phyloP scores from a whole-genome alignment of 2,329 filamentous ascomycete species.

The Monosporascus ibericus region DNA sequence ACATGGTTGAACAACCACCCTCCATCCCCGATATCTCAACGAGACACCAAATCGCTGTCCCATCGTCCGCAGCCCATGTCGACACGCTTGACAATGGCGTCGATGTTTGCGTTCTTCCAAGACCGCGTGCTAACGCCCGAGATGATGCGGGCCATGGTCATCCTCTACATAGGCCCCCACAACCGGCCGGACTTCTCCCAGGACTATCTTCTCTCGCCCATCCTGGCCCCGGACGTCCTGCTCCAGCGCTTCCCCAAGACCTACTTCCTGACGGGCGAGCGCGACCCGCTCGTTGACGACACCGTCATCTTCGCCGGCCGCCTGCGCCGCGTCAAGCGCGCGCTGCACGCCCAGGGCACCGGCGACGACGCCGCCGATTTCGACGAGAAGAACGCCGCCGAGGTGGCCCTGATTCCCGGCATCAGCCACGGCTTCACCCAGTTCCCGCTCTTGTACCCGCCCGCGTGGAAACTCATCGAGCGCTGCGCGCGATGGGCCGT shows the following conservation, averaged over 20 bases:
- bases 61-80: conserved; percentile 56
- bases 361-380: conserved; percentile 49
- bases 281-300: conserved; percentile 92
- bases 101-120: conserved; percentile 98
- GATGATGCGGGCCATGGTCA: conserved; percentile 99
- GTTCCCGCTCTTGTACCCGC: conserved; percentile 81
- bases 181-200: conserved; percentile 88
- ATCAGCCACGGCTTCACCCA: conserved; percentile 93
- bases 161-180: conserved; percentile 90
- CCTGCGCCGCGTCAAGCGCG: conserved; percentile 71
- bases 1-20: conserved; percentile 25
- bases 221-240: conserved; percentile 79
- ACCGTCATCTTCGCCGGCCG: conserved; percentile 93
- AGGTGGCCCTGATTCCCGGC: conserved; percentile 80
- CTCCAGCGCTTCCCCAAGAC: conserved; percentile 87
- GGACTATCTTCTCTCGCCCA: conserved; percentile 84
- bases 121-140: conserved; percentile 91
- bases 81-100: conserved; percentile 87
- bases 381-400: conserved; percentile 67
- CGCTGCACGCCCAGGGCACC: conserved; percentile 41
- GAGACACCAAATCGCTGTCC: conserved; percentile 27
- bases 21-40: conserved; percentile 10
- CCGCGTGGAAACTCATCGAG: conserved; percentile 83
- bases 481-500: conserved; percentile 76
- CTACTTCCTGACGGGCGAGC: conserved; percentile 89